Conservation (phyloP, 179 eudicot species). For the Silene vulgaris region DNA sequence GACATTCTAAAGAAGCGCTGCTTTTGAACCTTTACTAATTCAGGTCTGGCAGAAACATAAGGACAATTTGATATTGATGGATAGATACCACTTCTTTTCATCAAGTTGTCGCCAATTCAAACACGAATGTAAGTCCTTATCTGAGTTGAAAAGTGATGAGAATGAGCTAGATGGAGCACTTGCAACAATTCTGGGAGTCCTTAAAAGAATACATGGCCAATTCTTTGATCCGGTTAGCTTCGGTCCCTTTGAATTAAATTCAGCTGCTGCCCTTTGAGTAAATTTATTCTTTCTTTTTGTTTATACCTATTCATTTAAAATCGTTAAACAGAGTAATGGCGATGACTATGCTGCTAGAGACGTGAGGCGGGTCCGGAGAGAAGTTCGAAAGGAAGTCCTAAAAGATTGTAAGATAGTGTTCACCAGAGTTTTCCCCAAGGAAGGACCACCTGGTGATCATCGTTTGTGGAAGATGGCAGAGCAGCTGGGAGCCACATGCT, state of each 20-base stretch:
- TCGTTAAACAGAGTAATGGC: conserved; percentile 40
- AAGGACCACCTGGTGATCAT: conserved; percentile 40
- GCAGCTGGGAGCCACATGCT: conserved; percentile 65
- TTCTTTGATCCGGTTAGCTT: conserved; percentile 64
- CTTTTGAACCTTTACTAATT: background rate
- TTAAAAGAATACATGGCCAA: conserved; percentile 52
- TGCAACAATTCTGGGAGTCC: conserved; percentile 60
- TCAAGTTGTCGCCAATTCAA: conserved; percentile 78
- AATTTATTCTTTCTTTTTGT: background rate
- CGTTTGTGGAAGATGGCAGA: conserved; percentile 68
- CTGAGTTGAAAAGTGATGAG: conserved; percentile 73
- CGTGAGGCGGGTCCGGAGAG: conserved; percentile 55
- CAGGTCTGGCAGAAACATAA: conserved; percentile 85
- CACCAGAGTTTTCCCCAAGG: conserved; percentile 51
- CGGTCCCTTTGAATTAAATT: background rate
- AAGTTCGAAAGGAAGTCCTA: conserved; percentile 49
- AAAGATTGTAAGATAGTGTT: conserved; percentile 69
- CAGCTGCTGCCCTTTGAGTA: too few relatives aligned
- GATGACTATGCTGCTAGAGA: conserved; percentile 50
- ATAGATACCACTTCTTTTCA: conserved; percentile 81
- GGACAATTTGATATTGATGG: conserved; percentile 84
- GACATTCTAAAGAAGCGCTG: background rate
- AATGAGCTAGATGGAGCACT: conserved; percentile 86
- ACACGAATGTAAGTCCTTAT: conserved; percentile 49
- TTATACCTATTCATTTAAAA: conserved; percentile 11